Base-by-base conservation (phyloP, 768 basidiomycete genomes). In the Leccinum uliginosum region DNA sequence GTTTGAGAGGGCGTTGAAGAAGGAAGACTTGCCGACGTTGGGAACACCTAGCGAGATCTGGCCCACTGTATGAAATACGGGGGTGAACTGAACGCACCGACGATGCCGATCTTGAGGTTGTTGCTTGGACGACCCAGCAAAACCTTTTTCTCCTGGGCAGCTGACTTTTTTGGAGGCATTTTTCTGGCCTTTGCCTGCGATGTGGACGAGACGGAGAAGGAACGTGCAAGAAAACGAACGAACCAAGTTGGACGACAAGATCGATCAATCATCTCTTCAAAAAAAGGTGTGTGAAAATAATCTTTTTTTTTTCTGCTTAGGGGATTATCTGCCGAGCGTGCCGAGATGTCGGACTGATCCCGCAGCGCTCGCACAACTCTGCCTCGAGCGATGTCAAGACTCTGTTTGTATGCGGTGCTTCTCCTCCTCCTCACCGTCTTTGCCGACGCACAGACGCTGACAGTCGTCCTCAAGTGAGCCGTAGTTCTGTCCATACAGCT, bases 21-120 rank as follows among this genome's bases (percentile, higher is more conserved):
- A 96, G n/a, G 94, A 97, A 0, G 92, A 94, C 75, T 99, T 98
- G 61, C 97, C 97, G 64, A 98, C 96, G 72, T 99, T 98, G 53
- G 96, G 94, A 40, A 97, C 74, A 71, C 91, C 91, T 93, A 51
- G 40, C 46, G 27, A 38, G 57, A 58, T 69, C 34, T 23, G 29
- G 26, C 30, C 12, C 30, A 35, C 7, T 19, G 50, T 9, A 3
- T 26, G 10, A 23, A 3, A 30, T 26, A 17, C 7, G 17, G 10
- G 27, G 29, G 35, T 2, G 24, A 34, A n/a, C 55, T 57, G 60
- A 60, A 67, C 75, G 83, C 86, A 92, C 92, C 95, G 80, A 98
- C 96, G 82, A 97, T 96, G 71, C 97, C 97, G 68, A 98, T 90
- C 84, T 95, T 91, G 70, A 98, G 83, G 80, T 98, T 98, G 79